Evolutionary conservation across 1,139 yeast genomes (phyloP), one percentile per base, ranked within the genome.

Genomic region (Entelexis sorbosivorans): DNA sequence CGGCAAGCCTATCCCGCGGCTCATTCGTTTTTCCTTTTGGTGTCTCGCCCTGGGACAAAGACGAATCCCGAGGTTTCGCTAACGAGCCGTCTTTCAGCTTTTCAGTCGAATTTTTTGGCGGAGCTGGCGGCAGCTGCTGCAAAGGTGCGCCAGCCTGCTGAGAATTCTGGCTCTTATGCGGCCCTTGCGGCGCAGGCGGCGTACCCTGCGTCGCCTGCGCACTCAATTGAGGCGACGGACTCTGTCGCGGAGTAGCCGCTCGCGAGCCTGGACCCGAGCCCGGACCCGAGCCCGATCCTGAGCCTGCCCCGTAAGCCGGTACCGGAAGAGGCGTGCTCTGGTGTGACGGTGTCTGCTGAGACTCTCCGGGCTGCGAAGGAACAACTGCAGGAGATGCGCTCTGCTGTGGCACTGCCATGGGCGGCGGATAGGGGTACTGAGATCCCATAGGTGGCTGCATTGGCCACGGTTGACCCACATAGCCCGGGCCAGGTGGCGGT

Each of bases 381-480:
- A 7, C 22, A 9, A 32, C 10, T 31, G 14, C 33, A 19, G 28
- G 40, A 5, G 42, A 35, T 5, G 44, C 28, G 5, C 26, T 26
- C 8, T 40, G 44, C 19, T 19, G 24, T 5, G 44, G 34, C n/a
- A 42, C 6, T 14, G 29, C 29, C 28, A 42, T 31, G n/a, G 20
- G 38, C 17, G 32, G 36, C 11, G 45, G 36, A n/a, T 42, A 42
- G 5, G 28, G 36, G 14, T 42, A 42, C 13, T 24, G 31, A 4
- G 45, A 17, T 4, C 36, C 36, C 20, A 42, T 20, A 5, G 26
- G 38, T 19, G 45, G 29, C 3, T 31, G 35, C 19, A 32, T 11
- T 5, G 45, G 45, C 45, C 45, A 42, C 2, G 45, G 29, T 6
- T 42, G 45, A 2, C 44, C 44, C 20, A 39, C 34, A 20, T 42